Evolutionary conservation across 306 rosid genomes (phyloP).

Genomic region (Dryas alaskensis): DNA sequence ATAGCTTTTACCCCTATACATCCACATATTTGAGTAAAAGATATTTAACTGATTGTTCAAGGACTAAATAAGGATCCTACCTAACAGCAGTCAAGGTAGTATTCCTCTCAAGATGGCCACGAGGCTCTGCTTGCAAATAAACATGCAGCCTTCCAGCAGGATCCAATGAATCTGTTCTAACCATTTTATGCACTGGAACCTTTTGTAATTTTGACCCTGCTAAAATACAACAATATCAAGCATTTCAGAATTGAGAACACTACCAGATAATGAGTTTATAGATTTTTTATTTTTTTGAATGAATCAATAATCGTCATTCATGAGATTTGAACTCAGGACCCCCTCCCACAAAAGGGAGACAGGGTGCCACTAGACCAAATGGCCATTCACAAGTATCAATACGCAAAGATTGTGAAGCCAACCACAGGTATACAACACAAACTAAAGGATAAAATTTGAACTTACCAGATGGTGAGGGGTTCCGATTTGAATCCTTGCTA

Average conservation of each 20-base stretch:
- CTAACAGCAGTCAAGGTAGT: conserved; percentile 69
- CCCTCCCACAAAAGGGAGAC: no score
- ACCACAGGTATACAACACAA: conserved; percentile 21
- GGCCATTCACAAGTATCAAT: not conserved
- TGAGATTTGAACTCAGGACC: no score
- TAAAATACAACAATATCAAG: conserved; percentile 15
- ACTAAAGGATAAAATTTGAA: conserved; percentile 10
- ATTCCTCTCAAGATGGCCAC: conserved; percentile 41
- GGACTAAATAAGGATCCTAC: conserved; percentile 37
- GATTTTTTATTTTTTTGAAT: not conserved
- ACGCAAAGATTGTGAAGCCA: conserved; percentile 16
- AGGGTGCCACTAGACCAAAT: no score
- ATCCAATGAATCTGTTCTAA: conserved; percentile 85
- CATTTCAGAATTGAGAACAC: not conserved
- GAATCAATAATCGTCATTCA: no score
- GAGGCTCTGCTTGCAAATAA: conserved; percentile 52
- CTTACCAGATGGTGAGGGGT: conserved; percentile 46
- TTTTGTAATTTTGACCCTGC: conserved; percentile 68
- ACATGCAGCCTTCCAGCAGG: conserved; percentile 92
- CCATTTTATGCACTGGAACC: conserved; percentile 80
- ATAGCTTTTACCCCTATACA: not conserved
- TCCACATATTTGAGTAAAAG: not conserved
- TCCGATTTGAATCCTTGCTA: conserved; percentile 44
- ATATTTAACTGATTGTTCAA: not conserved
- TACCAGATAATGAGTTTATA: not conserved